Conservation (phyloP, 257 asterid genomes). For the Catharanthus roseus region DNA sequence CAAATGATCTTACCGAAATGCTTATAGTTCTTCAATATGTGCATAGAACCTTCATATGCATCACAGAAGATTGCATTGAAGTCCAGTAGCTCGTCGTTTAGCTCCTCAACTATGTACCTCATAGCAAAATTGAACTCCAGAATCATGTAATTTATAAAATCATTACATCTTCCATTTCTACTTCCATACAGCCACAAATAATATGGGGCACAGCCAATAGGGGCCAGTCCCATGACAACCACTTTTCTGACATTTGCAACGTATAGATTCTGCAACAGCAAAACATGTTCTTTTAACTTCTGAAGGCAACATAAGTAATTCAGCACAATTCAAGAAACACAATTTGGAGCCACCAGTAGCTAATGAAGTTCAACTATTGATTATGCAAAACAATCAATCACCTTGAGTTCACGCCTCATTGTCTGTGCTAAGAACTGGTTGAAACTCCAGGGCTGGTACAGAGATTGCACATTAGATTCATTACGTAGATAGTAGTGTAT, state of each 20-base stretch:
- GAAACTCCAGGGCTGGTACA: slow-evolving; percentile 82
- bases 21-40: slow-evolving; percentile 60
- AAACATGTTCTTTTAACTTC: slow-evolving; percentile 1
- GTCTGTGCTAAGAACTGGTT: slow-evolving; percentile 63
- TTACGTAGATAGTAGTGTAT: slow-evolving; percentile 91
- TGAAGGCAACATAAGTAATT: not conserved
- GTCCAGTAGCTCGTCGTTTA: slow-evolving; percentile 49
- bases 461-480: slow-evolving; percentile 64
- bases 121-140: slow-evolving; percentile 36
- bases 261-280: slow-evolving; percentile 69
- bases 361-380: not conserved
- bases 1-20: slow-evolving; percentile 56
- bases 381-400: slow-evolving; percentile 15
- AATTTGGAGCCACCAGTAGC: not conserved
- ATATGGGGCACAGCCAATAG: slow-evolving; percentile 29
- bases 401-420: slow-evolving; percentile 79
- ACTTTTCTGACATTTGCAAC: slow-evolving; percentile 69
- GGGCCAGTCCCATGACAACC: slow-evolving; percentile 90
- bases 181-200: slow-evolving; percentile 13
- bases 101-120: slow-evolving; percentile 71
- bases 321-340: not conserved
- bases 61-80: slow-evolving; percentile 77
- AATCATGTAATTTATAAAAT: slow-evolving; percentile 7
- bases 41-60: slow-evolving; percentile 83
- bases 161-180: slow-evolving; percentile 3